Conservation (phyloP, 306 rosid species). For the Ormosia semicastrata region DNA sequence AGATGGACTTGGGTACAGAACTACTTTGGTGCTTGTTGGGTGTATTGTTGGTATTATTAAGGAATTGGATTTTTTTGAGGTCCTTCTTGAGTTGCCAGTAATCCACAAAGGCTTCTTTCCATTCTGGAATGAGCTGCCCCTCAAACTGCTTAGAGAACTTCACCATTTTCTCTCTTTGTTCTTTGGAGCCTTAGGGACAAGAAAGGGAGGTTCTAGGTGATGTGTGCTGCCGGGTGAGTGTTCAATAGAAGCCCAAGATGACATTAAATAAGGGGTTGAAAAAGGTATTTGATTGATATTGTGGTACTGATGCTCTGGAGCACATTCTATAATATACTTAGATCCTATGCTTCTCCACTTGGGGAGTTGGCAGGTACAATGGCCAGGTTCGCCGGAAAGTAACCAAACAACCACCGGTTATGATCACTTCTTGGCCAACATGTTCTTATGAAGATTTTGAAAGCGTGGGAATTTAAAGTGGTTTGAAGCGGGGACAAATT, state of each 20-base stretch:
- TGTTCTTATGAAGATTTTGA: slow-evolving; percentile 57
- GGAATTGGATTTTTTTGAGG: slow-evolving; percentile 66
- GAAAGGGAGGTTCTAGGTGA: slow-evolving; percentile 12
- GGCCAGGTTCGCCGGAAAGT: slow-evolving; percentile 56
- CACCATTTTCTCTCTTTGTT: slow-evolving; percentile 58
- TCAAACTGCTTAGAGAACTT: slow-evolving; percentile 95
- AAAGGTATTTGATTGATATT: slow-evolving; percentile 54
- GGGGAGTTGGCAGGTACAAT: slow-evolving; percentile 30
- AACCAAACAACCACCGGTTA: slow-evolving; percentile 45
- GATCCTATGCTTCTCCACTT: slow-evolving; percentile 83
- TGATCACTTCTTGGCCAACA: slow-evolving; percentile 52
- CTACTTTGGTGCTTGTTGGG: slow-evolving; percentile 23
- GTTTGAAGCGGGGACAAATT: slow-evolving; percentile 31
- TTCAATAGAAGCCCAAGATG: slow-evolving; percentile 50
- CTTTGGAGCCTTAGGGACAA: slow-evolving; percentile 19
- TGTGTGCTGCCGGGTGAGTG: slow-evolving; percentile 47
- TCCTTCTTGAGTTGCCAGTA: slow-evolving; percentile 85
- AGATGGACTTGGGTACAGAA: slow-evolving; percentile 44
- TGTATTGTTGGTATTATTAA: slow-evolving; percentile 33
- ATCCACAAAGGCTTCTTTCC: slow-evolving; percentile 98
- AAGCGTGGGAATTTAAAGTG: slow-evolving; percentile 55
- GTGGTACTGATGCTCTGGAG: slow-evolving; percentile 75
- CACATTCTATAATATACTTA: slow-evolving; percentile 96
- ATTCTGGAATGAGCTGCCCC: slow-evolving; percentile 90
- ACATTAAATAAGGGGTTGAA: slow-evolving; percentile 61